phyloP scores from a whole-genome alignment of 768 basidiomycete genomes.

The Dacryopinax spathularia region DNA sequence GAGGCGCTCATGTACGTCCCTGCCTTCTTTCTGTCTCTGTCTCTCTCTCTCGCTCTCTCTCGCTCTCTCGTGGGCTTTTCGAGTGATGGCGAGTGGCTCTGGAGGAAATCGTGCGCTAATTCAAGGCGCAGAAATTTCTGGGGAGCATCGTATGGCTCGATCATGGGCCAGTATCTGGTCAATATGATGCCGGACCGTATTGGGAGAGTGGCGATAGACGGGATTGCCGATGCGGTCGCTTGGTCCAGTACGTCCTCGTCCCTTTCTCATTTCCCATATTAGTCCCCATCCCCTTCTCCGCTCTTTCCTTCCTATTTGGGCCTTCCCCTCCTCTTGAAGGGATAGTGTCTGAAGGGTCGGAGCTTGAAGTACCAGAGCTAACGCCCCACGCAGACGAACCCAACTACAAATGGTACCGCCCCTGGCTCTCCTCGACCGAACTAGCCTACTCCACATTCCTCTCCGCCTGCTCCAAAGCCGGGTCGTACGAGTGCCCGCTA shows the following conservation, averaged over 20 bases:
- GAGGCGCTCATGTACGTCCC: slow-evolving; percentile 11
- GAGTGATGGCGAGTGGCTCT: not conserved
- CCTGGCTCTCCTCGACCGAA: slow-evolving; percentile 9
- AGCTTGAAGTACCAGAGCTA: no score
- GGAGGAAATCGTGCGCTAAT: not conserved
- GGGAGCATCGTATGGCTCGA: slow-evolving; percentile 12
- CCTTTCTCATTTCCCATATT: no score
- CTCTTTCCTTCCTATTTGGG: no score
- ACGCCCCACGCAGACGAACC: slow-evolving; percentile 3
- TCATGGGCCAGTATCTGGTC: slow-evolving; percentile 13
- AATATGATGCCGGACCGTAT: slow-evolving; percentile 15
- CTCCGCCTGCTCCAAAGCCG: slow-evolving; percentile 8
- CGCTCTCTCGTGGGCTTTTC: no score
- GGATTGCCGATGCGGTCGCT: slow-evolving; percentile 8
- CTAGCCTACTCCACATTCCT: slow-evolving; percentile 9
- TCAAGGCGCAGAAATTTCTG: slow-evolving; percentile 10
- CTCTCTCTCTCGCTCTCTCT: not conserved
- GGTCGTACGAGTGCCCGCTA: slow-evolving; percentile 7
- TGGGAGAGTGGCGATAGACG: slow-evolving; percentile 13
- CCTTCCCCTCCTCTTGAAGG: no score
- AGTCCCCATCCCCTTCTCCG: no score
- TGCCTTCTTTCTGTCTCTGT: no score
- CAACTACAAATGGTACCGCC: slow-evolving; percentile 4
- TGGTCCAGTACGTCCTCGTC: slow-evolving; percentile 10
- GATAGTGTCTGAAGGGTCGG: no score